Percentiles rank a stretch among this genome's conserved stretches.
Evolutionary conservation across 371 early-diverging fungal species (phyloP).

Genomic region (Actinomucor elegans): DNA sequence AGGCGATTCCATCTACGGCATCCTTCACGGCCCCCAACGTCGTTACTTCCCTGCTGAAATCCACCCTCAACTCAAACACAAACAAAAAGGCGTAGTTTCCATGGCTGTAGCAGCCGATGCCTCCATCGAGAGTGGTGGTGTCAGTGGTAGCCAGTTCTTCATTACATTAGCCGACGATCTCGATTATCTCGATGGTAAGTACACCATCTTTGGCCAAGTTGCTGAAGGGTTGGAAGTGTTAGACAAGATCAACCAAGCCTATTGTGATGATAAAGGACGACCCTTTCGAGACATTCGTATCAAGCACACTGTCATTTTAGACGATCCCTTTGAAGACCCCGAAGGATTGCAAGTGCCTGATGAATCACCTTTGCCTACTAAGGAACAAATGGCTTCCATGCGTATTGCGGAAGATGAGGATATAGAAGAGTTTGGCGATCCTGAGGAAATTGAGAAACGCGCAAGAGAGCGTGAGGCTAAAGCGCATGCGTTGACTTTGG

Average conservation of each 20-base stretch:
- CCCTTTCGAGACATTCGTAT: slow-evolving; percentile 91
- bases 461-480: slow-evolving; percentile 77
- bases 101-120: slow-evolving; percentile 72
- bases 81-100: slow-evolving; percentile 78
- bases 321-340: slow-evolving; percentile 94
- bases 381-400: slow-evolving; percentile 72
- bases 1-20: slow-evolving; percentile 75
- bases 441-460: slow-evolving; percentile 70
- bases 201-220: slow-evolving; percentile 96
- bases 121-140: slow-evolving; percentile 43
- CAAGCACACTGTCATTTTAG: slow-evolving; percentile 89
- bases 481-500: slow-evolving; percentile 90
- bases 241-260: slow-evolving; percentile 75
- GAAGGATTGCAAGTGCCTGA: slow-evolving; percentile 69
- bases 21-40: slow-evolving; percentile 48
- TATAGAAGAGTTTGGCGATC: slow-evolving; percentile 67
- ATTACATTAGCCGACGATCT: slow-evolving; percentile 87
- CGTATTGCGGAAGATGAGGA: slow-evolving; percentile 87
- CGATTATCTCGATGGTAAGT: slow-evolving; percentile 94
- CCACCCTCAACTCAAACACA: slow-evolving; percentile 86
- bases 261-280: slow-evolving; percentile 72
- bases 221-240: slow-evolving; percentile 93
- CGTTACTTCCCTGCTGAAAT: slow-evolving; percentile 85
- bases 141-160: slow-evolving; percentile 93
- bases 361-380: slow-evolving; percentile 81